Evolutionary conservation across 2,329 filamentous ascomycete species (phyloP), one percentile per base, ranked within the genome.

Genomic region (Penicillium sp.): DNA sequence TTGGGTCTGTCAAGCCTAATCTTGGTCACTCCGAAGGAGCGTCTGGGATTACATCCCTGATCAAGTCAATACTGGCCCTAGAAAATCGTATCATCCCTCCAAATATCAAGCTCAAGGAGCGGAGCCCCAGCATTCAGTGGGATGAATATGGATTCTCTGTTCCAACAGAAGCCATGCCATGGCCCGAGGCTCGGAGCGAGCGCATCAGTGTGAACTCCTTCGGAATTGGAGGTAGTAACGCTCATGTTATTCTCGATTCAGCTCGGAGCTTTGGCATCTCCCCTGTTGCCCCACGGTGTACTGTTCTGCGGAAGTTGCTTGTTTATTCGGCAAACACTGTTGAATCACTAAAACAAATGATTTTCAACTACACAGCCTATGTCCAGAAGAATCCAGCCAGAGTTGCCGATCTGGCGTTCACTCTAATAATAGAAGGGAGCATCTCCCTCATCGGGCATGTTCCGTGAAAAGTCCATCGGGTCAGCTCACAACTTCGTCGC

Each of bases 11-110:
- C 31, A 61, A 61, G 22, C 52, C 59, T 0, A 61, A 60, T 19
- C 12, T 61, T 25, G 58, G 80, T 22, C 80, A 82, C 55, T 75
- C 75, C 0, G 82, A 85, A 63, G 78, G 82, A 12, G 82, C 81
- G 2, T 83, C 83, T 7, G 84, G 84, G n/a, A 73, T 68, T 4
- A 64, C 58, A 6, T 51, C 62, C 7, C 38, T 60, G 5, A 50
- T 65, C 28, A 66, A 66, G 42, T 42, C 55, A 1, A 44, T 63
- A 7, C 28, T 66, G 22, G 66, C 72, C 36, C 71, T 81, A 65
- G 69, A 73, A 42, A 62, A 77, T 46, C 63, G 64, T 12, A 53
- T 55, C 1, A 64, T 80, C 5, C 73, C 76, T 0, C 75, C 76
- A 0, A 80, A 80, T 50, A 65, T 79, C 16, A 77, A 78, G 12